These are phyloP conservation scores for Calocera cornea DNA, from an alignment of 768 basidiomycete species.

Conservation along the genomic window DNA sequence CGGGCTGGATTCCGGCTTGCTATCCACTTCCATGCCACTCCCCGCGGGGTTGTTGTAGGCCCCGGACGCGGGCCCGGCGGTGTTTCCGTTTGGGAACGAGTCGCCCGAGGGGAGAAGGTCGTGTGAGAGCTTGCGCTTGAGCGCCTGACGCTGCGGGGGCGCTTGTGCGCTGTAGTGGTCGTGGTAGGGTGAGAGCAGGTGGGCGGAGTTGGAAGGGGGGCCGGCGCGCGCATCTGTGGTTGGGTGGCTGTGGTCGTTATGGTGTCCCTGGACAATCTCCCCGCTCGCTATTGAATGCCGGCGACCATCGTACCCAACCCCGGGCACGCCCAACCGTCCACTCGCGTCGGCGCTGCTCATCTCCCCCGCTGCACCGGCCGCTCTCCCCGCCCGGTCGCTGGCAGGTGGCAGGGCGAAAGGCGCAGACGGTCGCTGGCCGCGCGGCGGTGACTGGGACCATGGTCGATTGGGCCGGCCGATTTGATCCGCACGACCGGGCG, in stretches of 20 bases:
- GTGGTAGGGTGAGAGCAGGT: slow-evolving; percentile 4
- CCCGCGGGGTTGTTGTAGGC: slow-evolving; percentile 52
- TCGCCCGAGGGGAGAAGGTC: slow-evolving; percentile 20
- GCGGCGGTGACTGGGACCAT: not conserved
- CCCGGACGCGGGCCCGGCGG: slow-evolving; percentile 25
- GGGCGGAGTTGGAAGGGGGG: not conserved
- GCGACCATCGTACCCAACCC: not conserved
- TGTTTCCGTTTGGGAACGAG: slow-evolving; percentile 5
- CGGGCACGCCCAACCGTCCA: not conserved
- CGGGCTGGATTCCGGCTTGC: slow-evolving; percentile 24
- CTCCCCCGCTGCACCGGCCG: not conserved
- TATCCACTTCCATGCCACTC: slow-evolving; percentile 42
- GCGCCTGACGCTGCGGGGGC: slow-evolving; percentile 34
- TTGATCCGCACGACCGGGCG: not conserved
- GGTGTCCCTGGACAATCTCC: slow-evolving; percentile 3
- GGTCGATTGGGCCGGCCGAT: slow-evolving; percentile 1
- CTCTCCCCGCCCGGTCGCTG: not conserved
- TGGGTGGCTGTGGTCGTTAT: slow-evolving; percentile 1
- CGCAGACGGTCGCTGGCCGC: not conserved
- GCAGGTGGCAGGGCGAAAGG: not conserved
- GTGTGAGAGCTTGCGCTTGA: slow-evolving; percentile 71
- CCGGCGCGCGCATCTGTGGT: not conserved
- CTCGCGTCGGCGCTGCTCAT: not conserved
- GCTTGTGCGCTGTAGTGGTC: not conserved
- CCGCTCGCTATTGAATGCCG: slow-evolving; percentile 4